phyloP scores from a whole-genome alignment of 225 moss, liverwort and hornwort species.

The Physcomitrium patens region DNA sequence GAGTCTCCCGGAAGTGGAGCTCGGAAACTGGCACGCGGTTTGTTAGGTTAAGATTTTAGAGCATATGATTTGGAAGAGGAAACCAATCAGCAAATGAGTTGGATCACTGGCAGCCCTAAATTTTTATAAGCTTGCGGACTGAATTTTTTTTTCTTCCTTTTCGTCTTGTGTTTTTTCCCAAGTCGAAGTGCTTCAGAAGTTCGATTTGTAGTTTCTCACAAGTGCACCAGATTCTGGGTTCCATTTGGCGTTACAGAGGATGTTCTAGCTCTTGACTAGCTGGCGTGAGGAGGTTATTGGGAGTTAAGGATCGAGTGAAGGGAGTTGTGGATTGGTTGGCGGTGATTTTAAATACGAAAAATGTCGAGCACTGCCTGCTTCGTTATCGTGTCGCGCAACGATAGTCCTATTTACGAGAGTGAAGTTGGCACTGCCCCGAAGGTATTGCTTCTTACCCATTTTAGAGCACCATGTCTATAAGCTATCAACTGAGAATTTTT shows the following conservation, averaged over 20 bases:
- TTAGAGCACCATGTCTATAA: neutral
- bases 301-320: neutral
- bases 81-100: neutral
- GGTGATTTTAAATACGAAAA: neutral
- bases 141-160: neutral
- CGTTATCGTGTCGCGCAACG: constrained; percentile 90
- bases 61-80: neutral
- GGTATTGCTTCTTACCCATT: constrained; percentile 46
- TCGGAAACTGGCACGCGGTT: neutral
- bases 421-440: constrained; percentile 97
- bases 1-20: neutral
- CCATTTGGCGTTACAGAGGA: neutral
- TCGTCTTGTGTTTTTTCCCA: neutral
- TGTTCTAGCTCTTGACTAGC: neutral
- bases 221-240: neutral
- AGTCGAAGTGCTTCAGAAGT: neutral
- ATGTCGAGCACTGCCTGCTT: constrained; percentile 99
- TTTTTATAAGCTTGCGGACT: neutral
- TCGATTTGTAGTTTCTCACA: neutral
- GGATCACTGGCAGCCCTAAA: neutral
- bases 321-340: neutral
- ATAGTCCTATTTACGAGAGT: constrained; percentile 94
- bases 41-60: neutral
- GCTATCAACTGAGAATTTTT: neutral
- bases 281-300: neutral